Conservation (phyloP, 1,284 basidiomycete genomes). For the Ceratobasidium theobromae region DNA sequence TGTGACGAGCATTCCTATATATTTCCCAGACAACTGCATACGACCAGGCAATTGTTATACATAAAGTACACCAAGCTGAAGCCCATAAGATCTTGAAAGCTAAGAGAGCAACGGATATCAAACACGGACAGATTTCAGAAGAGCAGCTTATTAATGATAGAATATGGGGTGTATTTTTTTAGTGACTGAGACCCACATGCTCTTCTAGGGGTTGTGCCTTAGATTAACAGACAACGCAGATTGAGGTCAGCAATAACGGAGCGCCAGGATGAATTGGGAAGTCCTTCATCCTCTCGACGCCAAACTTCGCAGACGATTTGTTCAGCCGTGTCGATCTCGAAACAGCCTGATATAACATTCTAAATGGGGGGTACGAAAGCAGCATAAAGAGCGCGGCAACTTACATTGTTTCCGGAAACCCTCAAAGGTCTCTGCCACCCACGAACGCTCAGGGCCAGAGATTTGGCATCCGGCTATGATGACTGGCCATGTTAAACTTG, state of each 20-base stretch:
- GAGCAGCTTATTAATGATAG: constrained; percentile 33
- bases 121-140: constrained; percentile 10
- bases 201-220: constrained; percentile 31
- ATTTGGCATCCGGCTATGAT: constrained; percentile 52
- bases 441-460: constrained; percentile 44
- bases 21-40: background rate
- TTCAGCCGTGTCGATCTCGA: constrained; percentile 55
- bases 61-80: constrained; percentile 3
- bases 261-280: constrained; percentile 46
- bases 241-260: constrained; percentile 49
- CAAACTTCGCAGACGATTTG: constrained; percentile 51
- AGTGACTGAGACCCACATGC: constrained; percentile 10
- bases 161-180: constrained; percentile 20
- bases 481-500: constrained; percentile 50
- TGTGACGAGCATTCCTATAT: background rate
- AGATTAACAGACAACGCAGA: constrained; percentile 44
- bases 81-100: background rate
- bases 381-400: constrained; percentile 34
- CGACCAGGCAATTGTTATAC: background rate
- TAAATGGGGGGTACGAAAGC: constrained; percentile 1
- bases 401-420: constrained; percentile 46
- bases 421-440: constrained; percentile 49
- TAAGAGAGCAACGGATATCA: constrained; percentile 8
- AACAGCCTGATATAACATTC: constrained; percentile 43
- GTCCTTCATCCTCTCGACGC: constrained; percentile 46